phyloP scores from a whole-genome alignment of 768 basidiomycete species.

The Russula compacta region DNA sequence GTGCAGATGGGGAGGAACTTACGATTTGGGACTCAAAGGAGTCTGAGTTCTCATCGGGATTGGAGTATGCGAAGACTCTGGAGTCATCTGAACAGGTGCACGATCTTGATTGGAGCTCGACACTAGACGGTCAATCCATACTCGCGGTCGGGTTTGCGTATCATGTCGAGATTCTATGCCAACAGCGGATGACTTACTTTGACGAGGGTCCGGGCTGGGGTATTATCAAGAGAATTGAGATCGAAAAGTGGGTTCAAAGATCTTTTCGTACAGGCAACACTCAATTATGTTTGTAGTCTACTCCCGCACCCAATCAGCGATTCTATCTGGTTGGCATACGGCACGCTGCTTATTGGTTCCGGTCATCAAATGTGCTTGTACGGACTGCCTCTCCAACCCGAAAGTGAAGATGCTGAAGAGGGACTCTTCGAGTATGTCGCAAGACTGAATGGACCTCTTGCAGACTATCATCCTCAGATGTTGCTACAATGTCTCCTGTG shows the following conservation, averaged over 20 bases:
- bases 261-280: background rate
- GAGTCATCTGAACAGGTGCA: constrained; percentile 47
- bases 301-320: constrained; percentile 75
- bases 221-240: constrained; percentile 58
- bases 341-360: constrained; percentile 72
- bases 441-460: constrained; percentile 73
- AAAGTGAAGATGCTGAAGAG: constrained; percentile 26
- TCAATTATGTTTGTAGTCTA: constrained; percentile 23
- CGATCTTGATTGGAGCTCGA: constrained; percentile 91
- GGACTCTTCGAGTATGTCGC: constrained; percentile 80
- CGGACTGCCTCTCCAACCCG: constrained; percentile 35
- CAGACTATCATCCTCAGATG: constrained; percentile 91
- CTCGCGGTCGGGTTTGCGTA: constrained; percentile 81
- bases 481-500: constrained; percentile 85
- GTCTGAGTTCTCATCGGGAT: constrained; percentile 85
- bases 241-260: constrained; percentile 46
- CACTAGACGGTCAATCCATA: constrained; percentile 82
- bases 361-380: constrained; percentile 80
- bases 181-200: constrained; percentile 88
- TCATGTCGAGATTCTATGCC: constrained; percentile 79
- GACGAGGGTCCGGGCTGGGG: constrained; percentile 76
- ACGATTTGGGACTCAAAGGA: constrained; percentile 96
- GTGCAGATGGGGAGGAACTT: constrained; percentile 59
- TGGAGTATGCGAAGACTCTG: constrained; percentile 63
- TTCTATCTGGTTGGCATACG: constrained; percentile 85